Conservation (phyloP, 257 asterid genomes). For the Gardenia jasminoides region DNA sequence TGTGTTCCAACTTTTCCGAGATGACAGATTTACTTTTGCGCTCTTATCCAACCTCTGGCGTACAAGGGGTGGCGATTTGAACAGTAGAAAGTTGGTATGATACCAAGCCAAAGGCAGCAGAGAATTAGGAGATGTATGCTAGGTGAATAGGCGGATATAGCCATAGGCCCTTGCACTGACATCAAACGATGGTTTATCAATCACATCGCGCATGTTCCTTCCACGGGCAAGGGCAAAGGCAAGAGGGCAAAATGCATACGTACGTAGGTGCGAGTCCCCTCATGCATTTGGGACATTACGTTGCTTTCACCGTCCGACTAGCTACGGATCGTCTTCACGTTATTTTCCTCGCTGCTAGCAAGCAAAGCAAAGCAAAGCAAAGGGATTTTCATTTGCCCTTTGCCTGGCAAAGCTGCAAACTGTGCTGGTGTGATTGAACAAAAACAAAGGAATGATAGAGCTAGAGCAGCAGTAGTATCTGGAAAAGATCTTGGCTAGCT, state of each 20-base stretch:
- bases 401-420: not conserved
- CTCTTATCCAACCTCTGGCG: not conserved
- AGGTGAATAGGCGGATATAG: no score
- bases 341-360: not conserved
- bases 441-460: not conserved
- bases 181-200: not conserved
- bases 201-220: constrained; percentile 16
- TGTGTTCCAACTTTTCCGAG: not conserved
- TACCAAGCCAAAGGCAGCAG: not conserved
- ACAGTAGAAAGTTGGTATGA: not conserved
- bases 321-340: not conserved
- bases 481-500: not conserved
- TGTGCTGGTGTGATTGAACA: not conserved
- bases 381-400: not conserved
- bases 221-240: not conserved
- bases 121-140: not conserved
- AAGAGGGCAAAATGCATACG: no score
- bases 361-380: not conserved
- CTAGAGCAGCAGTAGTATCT: not conserved
- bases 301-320: not conserved
- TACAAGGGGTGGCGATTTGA: not conserved
- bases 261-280: not conserved
- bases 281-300: not conserved
- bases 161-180: not conserved
- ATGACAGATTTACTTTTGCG: not conserved